phyloP scores from a whole-genome alignment of 306 rosid species.

The Lathyrus sativus region DNA sequence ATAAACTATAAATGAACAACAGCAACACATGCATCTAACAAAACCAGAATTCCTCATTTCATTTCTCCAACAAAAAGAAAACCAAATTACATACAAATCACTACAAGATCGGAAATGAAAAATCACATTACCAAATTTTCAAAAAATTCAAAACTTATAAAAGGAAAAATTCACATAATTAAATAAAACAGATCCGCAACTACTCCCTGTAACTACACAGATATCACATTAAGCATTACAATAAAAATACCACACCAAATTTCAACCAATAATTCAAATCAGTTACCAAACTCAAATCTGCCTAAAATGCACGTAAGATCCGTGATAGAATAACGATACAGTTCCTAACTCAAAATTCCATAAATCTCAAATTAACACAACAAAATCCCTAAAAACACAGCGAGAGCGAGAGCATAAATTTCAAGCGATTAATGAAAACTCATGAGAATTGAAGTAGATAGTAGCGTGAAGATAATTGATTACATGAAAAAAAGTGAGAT shows the following conservation, averaged over 20 bases:
- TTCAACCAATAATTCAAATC: conserved; percentile 21
- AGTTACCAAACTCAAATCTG: conserved; percentile 33
- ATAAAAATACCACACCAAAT: conserved; percentile 20
- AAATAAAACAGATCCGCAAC: conserved; percentile 36
- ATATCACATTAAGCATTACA: not conserved
- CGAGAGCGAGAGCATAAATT: not conserved
- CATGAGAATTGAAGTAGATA: not conserved
- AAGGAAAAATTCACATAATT: conserved; percentile 17
- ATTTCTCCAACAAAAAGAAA: conserved; percentile 1
- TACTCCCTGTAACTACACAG: conserved; percentile 23
- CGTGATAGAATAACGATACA: not conserved
- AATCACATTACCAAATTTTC: not conserved
- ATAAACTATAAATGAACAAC: not conserved
- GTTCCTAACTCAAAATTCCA: not conserved
- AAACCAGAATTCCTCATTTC: conserved; percentile 5
- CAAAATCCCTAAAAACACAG: conserved; percentile 8
- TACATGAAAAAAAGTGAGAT: conserved; percentile 26
- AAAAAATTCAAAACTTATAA: not conserved
- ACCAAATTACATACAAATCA: conserved; percentile 8
- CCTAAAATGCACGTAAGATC: conserved; percentile 30
- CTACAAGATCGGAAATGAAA: conserved; percentile 3
- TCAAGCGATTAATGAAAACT: not conserved
- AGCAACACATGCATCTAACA: not conserved
- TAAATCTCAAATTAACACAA: not conserved
- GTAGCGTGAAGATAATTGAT: not conserved